Evolutionary conservation across 1,284 basidiomycete species (phyloP).

Genomic region (Tilletia walkeri): DNA sequence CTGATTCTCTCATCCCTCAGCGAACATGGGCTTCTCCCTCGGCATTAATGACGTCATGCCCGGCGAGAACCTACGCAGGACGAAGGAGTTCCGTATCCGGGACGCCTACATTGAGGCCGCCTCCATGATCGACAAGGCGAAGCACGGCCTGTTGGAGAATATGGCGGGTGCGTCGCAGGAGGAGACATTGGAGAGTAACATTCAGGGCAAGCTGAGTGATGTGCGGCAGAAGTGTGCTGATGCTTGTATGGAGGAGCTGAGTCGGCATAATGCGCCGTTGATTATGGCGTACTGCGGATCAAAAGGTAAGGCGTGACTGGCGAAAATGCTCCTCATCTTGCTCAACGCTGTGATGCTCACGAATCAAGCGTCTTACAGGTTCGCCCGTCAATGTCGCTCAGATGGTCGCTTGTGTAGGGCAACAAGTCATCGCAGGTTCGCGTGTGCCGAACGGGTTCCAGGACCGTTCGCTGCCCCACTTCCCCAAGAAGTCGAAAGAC

Average conservation of each 20-base stretch:
- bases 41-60: slow-evolving; percentile 99
- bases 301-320: slow-evolving; percentile 60
- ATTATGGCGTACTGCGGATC: slow-evolving; percentile 99
- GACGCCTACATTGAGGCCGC: slow-evolving; percentile 85
- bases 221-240: slow-evolving; percentile 95
- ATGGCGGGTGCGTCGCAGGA: slow-evolving; percentile 96
- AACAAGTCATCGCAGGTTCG: slow-evolving; percentile 96
- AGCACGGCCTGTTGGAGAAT: slow-evolving; percentile 88
- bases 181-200: slow-evolving; percentile 91
- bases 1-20: slow-evolving; percentile 49
- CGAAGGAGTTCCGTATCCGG: slow-evolving; percentile 85
- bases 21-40: slow-evolving; percentile 95
- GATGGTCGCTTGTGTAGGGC: slow-evolving; percentile 99
- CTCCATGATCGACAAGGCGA: slow-evolving; percentile 82
- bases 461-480: slow-evolving; percentile 96
- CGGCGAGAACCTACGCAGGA: slow-evolving; percentile 72
- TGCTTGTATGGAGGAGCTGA: slow-evolving; percentile 96
- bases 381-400: slow-evolving; percentile 99
- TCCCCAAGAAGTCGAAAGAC: slow-evolving; percentile 94
- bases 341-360: neutral
- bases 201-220: slow-evolving; percentile 87
- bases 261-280: slow-evolving; percentile 89
- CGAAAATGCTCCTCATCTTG: too few relatives aligned
- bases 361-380: slow-evolving; percentile 52
- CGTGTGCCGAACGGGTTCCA: slow-evolving; percentile 99